phyloP scores from a whole-genome alignment of 768 basidiomycete species.

The Mycena polygramma region DNA sequence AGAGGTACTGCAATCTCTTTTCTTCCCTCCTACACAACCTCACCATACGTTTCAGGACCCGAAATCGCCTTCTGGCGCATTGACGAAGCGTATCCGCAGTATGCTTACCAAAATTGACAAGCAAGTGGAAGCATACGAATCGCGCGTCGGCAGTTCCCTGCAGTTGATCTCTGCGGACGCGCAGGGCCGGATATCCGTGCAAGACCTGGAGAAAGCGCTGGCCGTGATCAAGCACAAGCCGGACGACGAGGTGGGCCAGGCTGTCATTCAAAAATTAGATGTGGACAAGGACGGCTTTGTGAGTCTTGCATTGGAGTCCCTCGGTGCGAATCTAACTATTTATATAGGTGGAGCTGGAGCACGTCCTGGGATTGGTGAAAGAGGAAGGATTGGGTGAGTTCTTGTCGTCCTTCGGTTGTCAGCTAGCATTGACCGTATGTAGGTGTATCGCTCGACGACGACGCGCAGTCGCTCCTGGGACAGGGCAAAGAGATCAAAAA shows the following conservation, averaged over 20 bases:
- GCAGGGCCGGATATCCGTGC: constrained; percentile 89
- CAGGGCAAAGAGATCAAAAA: constrained; percentile 88
- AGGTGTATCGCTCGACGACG: constrained; percentile 87
- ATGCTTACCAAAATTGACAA: constrained; percentile 97
- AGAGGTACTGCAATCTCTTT: constrained; percentile 65
- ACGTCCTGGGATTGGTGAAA: constrained; percentile 89
- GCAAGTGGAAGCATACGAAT: constrained; percentile 93
- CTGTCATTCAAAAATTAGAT: constrained; percentile 93
- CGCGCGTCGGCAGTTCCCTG: constrained; percentile 84
- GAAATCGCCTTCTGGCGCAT: constrained; percentile 84
- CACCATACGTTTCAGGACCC: constrained; percentile 65
- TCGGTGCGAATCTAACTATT: not conserved
- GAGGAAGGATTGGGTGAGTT: constrained; percentile 86
- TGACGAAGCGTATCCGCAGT: constrained; percentile 94
- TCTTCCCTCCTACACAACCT: constrained; percentile 22
- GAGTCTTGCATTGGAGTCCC: not conserved
- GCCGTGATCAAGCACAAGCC: constrained; percentile 95
- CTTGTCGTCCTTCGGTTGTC: constrained; percentile 9
- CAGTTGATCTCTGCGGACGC: constrained; percentile 89
- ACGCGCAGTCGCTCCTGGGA: constrained; percentile 84
- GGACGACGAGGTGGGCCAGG: constrained; percentile 88
- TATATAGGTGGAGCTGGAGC: constrained; percentile 80
- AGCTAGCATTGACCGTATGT: constrained; percentile 13
- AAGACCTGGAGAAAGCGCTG: constrained; percentile 91
- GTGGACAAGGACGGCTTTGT: constrained; percentile 95